These are phyloP conservation scores for Globisporangium acanthophoron DNA, from an alignment of 352 stramenopile species.

Conservation along the genomic window DNA sequence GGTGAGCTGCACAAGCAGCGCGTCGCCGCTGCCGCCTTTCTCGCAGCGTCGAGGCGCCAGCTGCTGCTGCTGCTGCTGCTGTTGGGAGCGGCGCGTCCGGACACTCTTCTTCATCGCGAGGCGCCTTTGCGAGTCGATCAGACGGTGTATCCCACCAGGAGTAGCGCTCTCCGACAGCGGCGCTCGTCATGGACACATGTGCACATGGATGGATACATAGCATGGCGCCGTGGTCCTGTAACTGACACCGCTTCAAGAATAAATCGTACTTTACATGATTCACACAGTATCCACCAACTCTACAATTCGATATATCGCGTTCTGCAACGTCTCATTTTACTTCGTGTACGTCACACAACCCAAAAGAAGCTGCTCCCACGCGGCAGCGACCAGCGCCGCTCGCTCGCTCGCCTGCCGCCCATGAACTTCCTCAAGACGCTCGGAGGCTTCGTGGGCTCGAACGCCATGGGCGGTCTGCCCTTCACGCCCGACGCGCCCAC, in stretches of 20 bases:
- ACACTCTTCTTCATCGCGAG: neutral
- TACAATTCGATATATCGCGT: neutral
- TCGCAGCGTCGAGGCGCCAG: neutral
- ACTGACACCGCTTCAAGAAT: neutral
- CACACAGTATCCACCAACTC: neutral
- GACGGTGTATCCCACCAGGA: no score
- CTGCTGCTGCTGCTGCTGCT: neutral
- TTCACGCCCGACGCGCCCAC: conserved; percentile 43
- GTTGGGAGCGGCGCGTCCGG: neutral
- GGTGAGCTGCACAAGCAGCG: conserved; percentile 19
- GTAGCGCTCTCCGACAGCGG: no score
- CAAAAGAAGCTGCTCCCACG: no score
- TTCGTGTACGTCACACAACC: no score
- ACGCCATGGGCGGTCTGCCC: conserved; percentile 63
- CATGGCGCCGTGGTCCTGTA: neutral
- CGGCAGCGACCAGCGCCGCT: no score
- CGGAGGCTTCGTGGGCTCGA: conserved; percentile 60
- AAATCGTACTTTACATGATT: neutral
- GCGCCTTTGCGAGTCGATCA: neutral
- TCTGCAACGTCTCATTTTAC: neutral
- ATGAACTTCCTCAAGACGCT: conserved; percentile 91
- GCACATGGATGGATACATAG: no score
- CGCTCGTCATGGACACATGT: neutral
- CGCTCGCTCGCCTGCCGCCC: neutral
- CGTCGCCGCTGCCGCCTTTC: neutral